Conservation (phyloP, 805 yeast species). For the Clavispora phyllophila region DNA sequence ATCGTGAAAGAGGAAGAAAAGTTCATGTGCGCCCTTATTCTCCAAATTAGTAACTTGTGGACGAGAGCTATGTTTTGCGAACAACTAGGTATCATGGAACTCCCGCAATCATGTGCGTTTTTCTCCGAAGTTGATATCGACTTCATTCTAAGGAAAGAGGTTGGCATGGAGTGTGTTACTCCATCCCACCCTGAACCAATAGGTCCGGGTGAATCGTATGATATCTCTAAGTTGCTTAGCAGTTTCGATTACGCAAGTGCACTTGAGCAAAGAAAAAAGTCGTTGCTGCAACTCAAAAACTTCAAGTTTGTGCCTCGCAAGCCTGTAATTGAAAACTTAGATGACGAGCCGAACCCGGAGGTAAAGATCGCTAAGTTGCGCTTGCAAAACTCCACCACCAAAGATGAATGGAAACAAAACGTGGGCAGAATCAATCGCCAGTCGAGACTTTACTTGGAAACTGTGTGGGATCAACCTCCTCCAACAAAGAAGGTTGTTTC, state of each 20-base stretch:
- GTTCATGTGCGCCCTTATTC: slow-evolving; percentile 71
- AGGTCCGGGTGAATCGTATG: slow-evolving; percentile 73
- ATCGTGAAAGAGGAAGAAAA: slow-evolving; percentile 68
- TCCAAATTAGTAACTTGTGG: slow-evolving; percentile 92
- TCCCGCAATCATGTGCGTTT: slow-evolving; percentile 94
- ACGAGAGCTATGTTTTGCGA: slow-evolving; percentile 94
- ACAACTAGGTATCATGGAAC: slow-evolving; percentile 79
- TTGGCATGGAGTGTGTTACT: slow-evolving; percentile 84
- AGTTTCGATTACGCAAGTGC: slow-evolving; percentile 15
- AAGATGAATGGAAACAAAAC: slow-evolving; percentile 22
- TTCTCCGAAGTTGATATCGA: slow-evolving; percentile 93
- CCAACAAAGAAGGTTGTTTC: not conserved
- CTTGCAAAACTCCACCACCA: slow-evolving; percentile 24
- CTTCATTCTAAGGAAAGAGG: slow-evolving; percentile 83
- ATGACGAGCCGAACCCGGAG: slow-evolving; percentile 12
- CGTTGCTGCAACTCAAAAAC: slow-evolving; percentile 8
- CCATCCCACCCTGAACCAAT: slow-evolving; percentile 70
- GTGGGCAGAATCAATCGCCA: not conserved
- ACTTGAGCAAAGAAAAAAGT: slow-evolving; percentile 7
- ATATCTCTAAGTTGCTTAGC: slow-evolving; percentile 49
- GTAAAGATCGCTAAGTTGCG: slow-evolving; percentile 19
- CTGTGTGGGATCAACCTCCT: not conserved
- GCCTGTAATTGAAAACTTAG: slow-evolving; percentile 13
- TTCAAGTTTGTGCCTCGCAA: slow-evolving; percentile 9
- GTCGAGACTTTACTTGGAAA: not conserved